Base-by-base conservation (phyloP, 257 asterid genomes). In the Solanum ossicruentum region DNA sequence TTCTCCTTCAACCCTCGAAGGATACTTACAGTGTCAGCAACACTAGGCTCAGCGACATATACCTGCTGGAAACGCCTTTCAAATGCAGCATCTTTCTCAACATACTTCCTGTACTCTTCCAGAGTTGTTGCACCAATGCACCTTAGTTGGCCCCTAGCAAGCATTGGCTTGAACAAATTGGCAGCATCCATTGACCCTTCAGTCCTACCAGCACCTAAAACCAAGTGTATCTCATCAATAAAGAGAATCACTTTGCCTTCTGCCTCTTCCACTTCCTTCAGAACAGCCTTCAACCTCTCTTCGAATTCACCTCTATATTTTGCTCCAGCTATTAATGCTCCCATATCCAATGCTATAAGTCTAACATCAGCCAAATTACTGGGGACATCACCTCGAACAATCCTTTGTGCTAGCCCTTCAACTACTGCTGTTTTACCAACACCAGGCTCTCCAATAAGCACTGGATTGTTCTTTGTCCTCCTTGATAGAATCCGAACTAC, bases 151-250 rank as follows among this genome's bases (percentile, higher is more conserved):
- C 95, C 97, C 86, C 96, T 87, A 0, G 97, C 96, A 41, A 93
- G 97, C 97, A 93, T 93, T 8, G 96, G 97, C 70, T 93, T 93
- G n/a, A 93, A 89, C 70, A 93, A 84, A 70, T 92, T 93, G 10
- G 94, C 97, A 3, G 97, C 97, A 28, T 91, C 97, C 95, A 93
- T 93, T 0, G 97, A 93, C 7, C 95, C 97, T 82, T 93, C 97
- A 0, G 93, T 89, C 17, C 97, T 85, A 28, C 97, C 97, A 32
- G 96, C 96, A 2, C 96, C 97, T 39, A 92, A 84, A 79, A 93
- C 97, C 52, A 91, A 71, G 77, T 92, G 97, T 70, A 93, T 90
- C 63, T 93, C 97, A 88, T 93, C 97, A 0, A 93, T 93, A 17
- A 93, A 93, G 80, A 93, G 39, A 10, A 93, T 90, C 78, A 93